Evolutionary conservation across 441 rosid genomes (phyloP).

Genomic region (Iberis amara): DNA sequence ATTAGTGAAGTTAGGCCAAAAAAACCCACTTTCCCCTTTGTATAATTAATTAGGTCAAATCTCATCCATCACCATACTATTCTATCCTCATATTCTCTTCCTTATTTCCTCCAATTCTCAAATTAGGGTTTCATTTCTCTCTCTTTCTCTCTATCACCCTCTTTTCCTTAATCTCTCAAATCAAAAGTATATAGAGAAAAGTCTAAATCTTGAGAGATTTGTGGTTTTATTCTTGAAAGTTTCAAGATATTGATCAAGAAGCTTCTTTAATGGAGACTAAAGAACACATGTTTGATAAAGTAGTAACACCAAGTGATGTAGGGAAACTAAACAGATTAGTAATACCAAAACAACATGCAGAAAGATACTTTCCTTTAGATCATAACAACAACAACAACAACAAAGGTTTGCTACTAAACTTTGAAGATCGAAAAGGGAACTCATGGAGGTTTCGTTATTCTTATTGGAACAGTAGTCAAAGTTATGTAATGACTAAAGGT

Average conservation of each 20-base stretch:
- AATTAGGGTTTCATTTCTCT: slow-evolving; percentile 24
- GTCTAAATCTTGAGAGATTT: slow-evolving; percentile 6
- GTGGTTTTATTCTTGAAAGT: not conserved
- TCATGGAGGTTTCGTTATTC: slow-evolving; percentile 84
- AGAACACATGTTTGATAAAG: slow-evolving; percentile 72
- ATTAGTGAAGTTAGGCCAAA: slow-evolving; percentile 28
- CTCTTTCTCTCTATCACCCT: not conserved
- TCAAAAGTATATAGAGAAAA: not conserved
- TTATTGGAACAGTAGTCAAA: slow-evolving; percentile 88
- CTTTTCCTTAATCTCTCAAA: no score
- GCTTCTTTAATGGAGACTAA: slow-evolving; percentile 25
- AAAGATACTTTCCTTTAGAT: slow-evolving; percentile 69
- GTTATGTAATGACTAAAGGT: slow-evolving; percentile 35
- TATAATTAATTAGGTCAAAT: slow-evolving; percentile 27
- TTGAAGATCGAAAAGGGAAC: slow-evolving; percentile 72
- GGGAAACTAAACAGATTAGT: slow-evolving; percentile 89
- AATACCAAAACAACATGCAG: slow-evolving; percentile 87
- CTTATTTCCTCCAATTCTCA: slow-evolving; percentile 1
- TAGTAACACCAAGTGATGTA: slow-evolving; percentile 85
- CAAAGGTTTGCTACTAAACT: slow-evolving; percentile 66
- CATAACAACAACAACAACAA: slow-evolving; percentile 18
- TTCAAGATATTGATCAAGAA: slow-evolving; percentile 21
- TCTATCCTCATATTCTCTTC: not conserved
- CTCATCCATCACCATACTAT: slow-evolving; percentile 23
- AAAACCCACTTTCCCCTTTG: slow-evolving; percentile 23